Conservation (phyloP, 768 basidiomycete species). For the Kwoniella dendrophila region DNA sequence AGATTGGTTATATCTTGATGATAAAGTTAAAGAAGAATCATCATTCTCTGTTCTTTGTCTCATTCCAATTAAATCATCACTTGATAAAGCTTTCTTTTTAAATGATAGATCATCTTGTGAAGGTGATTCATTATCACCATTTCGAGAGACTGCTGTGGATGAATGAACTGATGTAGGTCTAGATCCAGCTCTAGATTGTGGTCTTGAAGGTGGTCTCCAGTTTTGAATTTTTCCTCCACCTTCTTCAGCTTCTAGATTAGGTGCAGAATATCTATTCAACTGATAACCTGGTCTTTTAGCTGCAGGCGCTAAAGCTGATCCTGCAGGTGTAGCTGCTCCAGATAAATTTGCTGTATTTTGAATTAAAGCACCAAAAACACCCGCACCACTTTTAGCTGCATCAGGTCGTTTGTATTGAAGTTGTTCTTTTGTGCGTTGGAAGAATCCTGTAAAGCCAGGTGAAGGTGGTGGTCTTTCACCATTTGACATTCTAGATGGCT, state of each 20-base stretch:
- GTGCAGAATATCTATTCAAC: constrained; percentile 62
- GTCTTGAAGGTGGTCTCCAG: constrained; percentile 39
- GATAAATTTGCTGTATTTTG: constrained; percentile 69
- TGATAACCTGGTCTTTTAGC: constrained; percentile 68
- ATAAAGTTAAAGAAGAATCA: constrained; percentile 9
- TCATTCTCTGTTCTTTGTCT: constrained; percentile 2
- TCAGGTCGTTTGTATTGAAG: constrained; percentile 51
- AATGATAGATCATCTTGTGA: constrained; percentile 12
- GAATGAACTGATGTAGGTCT: constrained; percentile 45
- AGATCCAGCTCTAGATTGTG: constrained; percentile 24
- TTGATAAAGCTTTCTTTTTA: constrained; percentile 30
- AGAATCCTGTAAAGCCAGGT: constrained; percentile 28
- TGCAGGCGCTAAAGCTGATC: constrained; percentile 63
- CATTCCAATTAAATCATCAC: constrained; percentile 35
- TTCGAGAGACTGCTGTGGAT: constrained; percentile 37
- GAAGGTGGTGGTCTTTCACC: constrained; percentile 19
- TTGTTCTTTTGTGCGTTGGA: constrained; percentile 35
- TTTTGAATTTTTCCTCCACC: too few species aligned
- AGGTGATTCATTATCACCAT: constrained; percentile 33
- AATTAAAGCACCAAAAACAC: constrained; percentile 72
- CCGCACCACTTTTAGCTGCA: constrained; percentile 62
- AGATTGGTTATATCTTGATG: constrained; percentile 4
- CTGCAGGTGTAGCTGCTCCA: constrained; percentile 60
- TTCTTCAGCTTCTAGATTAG: constrained; percentile 22
- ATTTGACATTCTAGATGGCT: constrained; percentile 12